A percentile compares a stretch with the other conserved stretches of the same genome.
Evolutionary conservation across 768 basidiomycete genomes (phyloP).

Genomic region (Rhizopogon vulgaris): DNA sequence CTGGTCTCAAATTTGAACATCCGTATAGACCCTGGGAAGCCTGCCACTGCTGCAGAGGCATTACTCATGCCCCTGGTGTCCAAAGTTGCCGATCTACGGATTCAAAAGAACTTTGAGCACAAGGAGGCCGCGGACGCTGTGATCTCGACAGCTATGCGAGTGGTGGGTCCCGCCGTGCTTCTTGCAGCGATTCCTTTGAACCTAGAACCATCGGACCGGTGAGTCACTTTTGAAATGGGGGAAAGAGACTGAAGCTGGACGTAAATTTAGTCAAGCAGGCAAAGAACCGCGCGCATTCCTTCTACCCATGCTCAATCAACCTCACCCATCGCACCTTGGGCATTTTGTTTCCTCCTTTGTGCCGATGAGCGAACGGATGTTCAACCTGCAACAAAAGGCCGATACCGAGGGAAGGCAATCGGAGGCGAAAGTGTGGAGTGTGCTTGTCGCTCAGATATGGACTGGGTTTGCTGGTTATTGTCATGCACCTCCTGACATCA

Average conservation of each 20-base stretch:
- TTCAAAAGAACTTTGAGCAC: conserved; percentile 80
- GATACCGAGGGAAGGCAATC: conserved; percentile 66
- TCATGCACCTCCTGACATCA: conserved; percentile 69
- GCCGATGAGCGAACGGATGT: conserved; percentile 90
- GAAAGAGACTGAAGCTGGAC: conserved; percentile 1
- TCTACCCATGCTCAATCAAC: conserved; percentile 76
- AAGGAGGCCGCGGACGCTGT: conserved; percentile 83
- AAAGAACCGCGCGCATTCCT: conserved; percentile 87
- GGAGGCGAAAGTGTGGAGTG: conserved; percentile 94
- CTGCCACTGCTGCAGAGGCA: conserved; percentile 58
- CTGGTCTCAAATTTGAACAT: conserved; percentile 58
- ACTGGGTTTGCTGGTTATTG: conserved; percentile 88
- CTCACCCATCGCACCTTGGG: conserved; percentile 71
- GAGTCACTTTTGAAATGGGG: conserved; percentile 20
- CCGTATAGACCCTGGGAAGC: conserved; percentile 32
- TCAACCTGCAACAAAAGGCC: conserved; percentile 77
- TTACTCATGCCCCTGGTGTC: conserved; percentile 65
- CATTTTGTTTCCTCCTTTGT: conserved; percentile 92
- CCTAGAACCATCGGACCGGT: conserved; percentile 77
- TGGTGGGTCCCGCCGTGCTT: conserved; percentile 79
- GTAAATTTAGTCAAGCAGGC: conserved; percentile 50
- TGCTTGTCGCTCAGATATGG: conserved; percentile 93
- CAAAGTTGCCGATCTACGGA: conserved; percentile 67
- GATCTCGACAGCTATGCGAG: conserved; percentile 73
- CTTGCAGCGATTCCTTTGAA: conserved; percentile 77